A percentile compares a stretch with the other conserved stretches of the same genome.
Conservation (phyloP, 2,329 filamentous ascomycete species). For the Endoconidiophora polonica region DNA sequence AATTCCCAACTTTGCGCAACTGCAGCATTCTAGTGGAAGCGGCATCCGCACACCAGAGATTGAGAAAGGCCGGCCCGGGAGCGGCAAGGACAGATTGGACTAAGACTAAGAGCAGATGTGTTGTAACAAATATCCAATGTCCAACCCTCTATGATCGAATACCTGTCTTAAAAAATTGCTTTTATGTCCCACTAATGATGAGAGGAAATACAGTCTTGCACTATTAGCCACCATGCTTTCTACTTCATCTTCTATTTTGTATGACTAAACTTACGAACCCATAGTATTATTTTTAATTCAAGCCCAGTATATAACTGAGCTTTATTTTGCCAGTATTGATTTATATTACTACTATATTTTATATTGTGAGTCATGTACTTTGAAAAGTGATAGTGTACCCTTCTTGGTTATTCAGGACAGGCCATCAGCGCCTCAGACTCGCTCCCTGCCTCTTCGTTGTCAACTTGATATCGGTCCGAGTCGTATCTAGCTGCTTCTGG, state of each 20-base stretch:
- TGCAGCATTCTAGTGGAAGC: neutral
- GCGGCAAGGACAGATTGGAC: slow-evolving; percentile 12
- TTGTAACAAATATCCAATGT: neutral
- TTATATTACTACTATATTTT: neutral
- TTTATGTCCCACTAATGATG: neutral
- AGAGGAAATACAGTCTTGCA: too few relatives aligned
- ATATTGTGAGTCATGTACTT: neutral
- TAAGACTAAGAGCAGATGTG: neutral
- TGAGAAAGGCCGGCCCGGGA: slow-evolving; percentile 11
- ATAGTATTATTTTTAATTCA: slow-evolving; percentile 7
- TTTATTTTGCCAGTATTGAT: neutral
- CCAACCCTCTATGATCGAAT: too few relatives aligned
- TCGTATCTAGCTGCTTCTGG: slow-evolving; percentile 16
- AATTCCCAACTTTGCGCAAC: neutral
- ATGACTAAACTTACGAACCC: neutral
- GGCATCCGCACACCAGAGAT: slow-evolving; percentile 13
- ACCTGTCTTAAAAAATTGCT: neutral
- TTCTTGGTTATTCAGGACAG: neutral
- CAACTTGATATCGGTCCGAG: slow-evolving; percentile 14
- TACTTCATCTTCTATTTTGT: too few relatives aligned
- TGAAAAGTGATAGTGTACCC: neutral
- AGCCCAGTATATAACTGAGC: neutral
- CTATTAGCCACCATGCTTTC: too few relatives aligned
- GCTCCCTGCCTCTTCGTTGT: neutral
- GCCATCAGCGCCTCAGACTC: neutral